Conservation (phyloP, 1,139 yeast genomes). For the Pichia sp. region DNA sequence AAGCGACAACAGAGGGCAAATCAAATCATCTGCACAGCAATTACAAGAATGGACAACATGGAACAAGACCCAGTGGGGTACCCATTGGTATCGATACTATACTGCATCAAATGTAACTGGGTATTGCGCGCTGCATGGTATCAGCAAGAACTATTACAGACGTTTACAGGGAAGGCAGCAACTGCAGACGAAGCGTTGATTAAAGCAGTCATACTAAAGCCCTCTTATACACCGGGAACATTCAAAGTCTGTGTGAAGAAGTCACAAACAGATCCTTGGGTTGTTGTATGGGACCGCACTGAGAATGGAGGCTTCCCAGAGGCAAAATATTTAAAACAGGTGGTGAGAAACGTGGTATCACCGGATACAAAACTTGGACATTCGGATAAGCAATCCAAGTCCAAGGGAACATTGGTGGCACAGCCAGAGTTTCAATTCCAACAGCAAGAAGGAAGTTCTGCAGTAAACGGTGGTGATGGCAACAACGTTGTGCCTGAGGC, state of each 20-base stretch:
- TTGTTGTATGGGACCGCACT: slow-evolving; percentile 48
- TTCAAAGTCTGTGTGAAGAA: slow-evolving; percentile 37
- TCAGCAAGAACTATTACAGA: slow-evolving; percentile 53
- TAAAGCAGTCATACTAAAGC: slow-evolving; percentile 48
- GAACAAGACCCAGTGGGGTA: slow-evolving; percentile 9
- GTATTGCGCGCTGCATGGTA: slow-evolving; percentile 63
- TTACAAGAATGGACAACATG: slow-evolving; percentile 1
- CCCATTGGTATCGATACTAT: slow-evolving; percentile 40
- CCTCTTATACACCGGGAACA: slow-evolving; percentile 44
- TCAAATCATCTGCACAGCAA: too few relatives aligned
- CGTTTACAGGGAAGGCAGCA: slow-evolving; percentile 35
- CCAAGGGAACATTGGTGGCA: too few relatives aligned
- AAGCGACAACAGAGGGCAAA: too few relatives aligned
- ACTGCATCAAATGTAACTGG: slow-evolving; percentile 62
- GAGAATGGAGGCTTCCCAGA: slow-evolving; percentile 56
- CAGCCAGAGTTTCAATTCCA: too few relatives aligned
- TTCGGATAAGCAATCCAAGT: slow-evolving; percentile 27
- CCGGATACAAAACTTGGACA: slow-evolving; percentile 45
- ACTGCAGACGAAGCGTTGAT: slow-evolving; percentile 21
- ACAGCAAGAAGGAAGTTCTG: too few relatives aligned
- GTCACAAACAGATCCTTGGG: slow-evolving; percentile 19
- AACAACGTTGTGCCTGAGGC: background rate
- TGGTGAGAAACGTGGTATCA: slow-evolving; percentile 39
- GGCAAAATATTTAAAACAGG: slow-evolving; percentile 50
- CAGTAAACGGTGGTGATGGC: too few relatives aligned